These are phyloP conservation scores for Bacidia rubella DNA, from an alignment of 495 filamentous ascomycete species.

Conservation along the genomic window DNA sequence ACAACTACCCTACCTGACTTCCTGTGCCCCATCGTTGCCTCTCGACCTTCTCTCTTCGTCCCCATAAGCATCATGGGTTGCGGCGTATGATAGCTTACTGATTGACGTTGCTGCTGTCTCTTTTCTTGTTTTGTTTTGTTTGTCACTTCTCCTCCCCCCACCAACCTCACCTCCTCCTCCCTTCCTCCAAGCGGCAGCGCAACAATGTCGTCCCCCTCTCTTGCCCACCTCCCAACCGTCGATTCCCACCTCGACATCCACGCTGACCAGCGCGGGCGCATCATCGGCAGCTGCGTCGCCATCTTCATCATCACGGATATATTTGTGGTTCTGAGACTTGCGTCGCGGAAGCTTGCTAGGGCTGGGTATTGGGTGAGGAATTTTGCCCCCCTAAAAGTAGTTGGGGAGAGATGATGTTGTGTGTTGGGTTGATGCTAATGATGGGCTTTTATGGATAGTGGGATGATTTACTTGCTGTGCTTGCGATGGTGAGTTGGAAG, in stretches of 20 bases:
- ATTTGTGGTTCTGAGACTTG: constrained; percentile 8
- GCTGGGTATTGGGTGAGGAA: constrained; percentile 14
- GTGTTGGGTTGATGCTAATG: neutral
- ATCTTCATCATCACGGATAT: constrained; percentile 8
- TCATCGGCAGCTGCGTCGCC: constrained; percentile 11
- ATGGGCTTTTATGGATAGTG: constrained; percentile 1
- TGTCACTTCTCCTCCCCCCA: no score
- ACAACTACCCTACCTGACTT: no score
- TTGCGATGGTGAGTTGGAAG: constrained; percentile 11
- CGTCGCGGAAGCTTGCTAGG: constrained; percentile 12
- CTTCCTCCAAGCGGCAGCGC: no score
- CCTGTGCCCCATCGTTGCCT: no score
- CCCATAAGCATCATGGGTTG: no score
- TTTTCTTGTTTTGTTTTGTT: no score
- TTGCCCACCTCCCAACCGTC: neutral
- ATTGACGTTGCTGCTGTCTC: no score
- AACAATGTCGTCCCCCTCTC: no score
- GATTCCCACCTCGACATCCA: constrained; percentile 5
- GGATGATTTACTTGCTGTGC: constrained; percentile 11
- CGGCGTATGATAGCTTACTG: no score
- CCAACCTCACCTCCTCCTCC: no score
- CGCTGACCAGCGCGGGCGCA: constrained; percentile 14
- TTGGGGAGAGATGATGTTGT: neutral
- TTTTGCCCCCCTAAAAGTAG: neutral
- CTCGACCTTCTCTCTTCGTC: no score